Evolutionary conservation across 352 stramenopile genomes (phyloP).

Genomic region (Phytophthora hibernalis): DNA sequence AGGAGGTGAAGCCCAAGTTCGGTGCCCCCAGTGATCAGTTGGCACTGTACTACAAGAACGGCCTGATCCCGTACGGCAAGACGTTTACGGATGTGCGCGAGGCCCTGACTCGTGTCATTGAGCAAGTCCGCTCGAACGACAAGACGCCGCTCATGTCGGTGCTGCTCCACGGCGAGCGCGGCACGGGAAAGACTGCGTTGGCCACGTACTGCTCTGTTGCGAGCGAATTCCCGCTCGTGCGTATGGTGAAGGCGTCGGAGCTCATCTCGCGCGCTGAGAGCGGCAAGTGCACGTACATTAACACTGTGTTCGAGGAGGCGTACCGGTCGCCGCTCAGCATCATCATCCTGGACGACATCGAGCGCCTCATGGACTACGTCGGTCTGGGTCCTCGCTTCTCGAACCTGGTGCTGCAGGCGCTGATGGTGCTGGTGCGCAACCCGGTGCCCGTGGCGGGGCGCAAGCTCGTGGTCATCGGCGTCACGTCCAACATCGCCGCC

Average conservation of each 20-base stretch:
- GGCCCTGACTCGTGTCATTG: slow-evolving; percentile 93
- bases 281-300: slow-evolving; percentile 94
- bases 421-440: slow-evolving; percentile 99
- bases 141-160: slow-evolving; percentile 98
- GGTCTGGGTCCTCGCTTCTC: slow-evolving; percentile 97
- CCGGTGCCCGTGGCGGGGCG: slow-evolving; percentile 92
- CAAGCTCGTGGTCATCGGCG: slow-evolving; percentile 97
- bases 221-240: slow-evolving; percentile 97
- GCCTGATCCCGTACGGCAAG: slow-evolving; percentile 96
- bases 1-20: slow-evolving; percentile 98
- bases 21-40: slow-evolving; percentile 95
- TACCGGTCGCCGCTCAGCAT: slow-evolving; percentile 98
- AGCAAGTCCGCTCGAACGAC: slow-evolving; percentile 94
- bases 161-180: slow-evolving; percentile 95
- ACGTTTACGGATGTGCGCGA: slow-evolving; percentile 94
- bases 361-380: slow-evolving; percentile 98
- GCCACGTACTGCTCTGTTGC: slow-evolving; percentile 96
- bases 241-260: slow-evolving; percentile 97
- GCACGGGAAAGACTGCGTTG: slow-evolving; percentile 97
- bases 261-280: slow-evolving; percentile 96
- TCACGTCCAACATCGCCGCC: slow-evolving; percentile 92
- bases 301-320: slow-evolving; percentile 97
- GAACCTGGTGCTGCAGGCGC: slow-evolving; percentile 98
- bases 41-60: slow-evolving; percentile 95
- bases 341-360: slow-evolving; percentile 99